These are phyloP conservation scores for Calamus simplicifolius DNA, from an alignment of 176 grass and related monocot species.

Conservation along the genomic window DNA sequence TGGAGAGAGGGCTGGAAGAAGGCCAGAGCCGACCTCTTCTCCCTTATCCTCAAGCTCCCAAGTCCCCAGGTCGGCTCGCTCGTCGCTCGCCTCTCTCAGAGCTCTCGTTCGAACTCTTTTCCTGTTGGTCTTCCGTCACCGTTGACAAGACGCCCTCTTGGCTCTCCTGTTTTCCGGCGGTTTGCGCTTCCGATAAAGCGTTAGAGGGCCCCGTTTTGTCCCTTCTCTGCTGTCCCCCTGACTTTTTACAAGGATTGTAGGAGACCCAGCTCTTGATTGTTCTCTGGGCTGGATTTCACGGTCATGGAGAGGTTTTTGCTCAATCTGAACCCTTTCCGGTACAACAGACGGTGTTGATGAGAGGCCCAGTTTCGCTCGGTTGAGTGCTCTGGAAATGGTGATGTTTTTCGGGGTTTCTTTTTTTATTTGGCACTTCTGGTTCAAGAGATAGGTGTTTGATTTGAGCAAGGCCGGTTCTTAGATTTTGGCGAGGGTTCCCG, in stretches of 20 bases:
- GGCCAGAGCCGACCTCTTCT: background rate
- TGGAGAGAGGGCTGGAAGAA: background rate
- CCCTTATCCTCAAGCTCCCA: background rate
- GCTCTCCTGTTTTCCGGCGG: too few relatives aligned
- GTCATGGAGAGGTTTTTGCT: conserved; percentile 75
- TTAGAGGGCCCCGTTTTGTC: background rate
- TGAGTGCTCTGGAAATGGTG: background rate
- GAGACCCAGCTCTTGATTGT: too few relatives aligned
- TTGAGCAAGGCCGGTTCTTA: too few relatives aligned
- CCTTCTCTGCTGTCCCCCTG: background rate
- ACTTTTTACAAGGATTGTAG: conserved; percentile 2
- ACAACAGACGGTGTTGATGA: conserved; percentile 44
- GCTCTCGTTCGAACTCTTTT: conserved; percentile 5
- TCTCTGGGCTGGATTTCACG: background rate
- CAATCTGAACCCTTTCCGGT: conserved; percentile 80
- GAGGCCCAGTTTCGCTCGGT: background rate
- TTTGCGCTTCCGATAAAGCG: too few relatives aligned
- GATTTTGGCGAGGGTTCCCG: too few relatives aligned
- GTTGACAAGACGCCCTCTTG: too few relatives aligned
- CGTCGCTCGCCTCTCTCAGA: conserved; percentile 1
- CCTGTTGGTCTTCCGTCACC: background rate
- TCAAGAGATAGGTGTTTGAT: too few relatives aligned
- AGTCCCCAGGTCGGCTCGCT: background rate
- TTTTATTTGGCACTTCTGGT: background rate
- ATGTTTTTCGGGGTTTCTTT: background rate